Evolutionary conservation across 2,329 filamentous ascomycete species (phyloP).

Genomic region (Ophiostoma triangulosporum): DNA sequence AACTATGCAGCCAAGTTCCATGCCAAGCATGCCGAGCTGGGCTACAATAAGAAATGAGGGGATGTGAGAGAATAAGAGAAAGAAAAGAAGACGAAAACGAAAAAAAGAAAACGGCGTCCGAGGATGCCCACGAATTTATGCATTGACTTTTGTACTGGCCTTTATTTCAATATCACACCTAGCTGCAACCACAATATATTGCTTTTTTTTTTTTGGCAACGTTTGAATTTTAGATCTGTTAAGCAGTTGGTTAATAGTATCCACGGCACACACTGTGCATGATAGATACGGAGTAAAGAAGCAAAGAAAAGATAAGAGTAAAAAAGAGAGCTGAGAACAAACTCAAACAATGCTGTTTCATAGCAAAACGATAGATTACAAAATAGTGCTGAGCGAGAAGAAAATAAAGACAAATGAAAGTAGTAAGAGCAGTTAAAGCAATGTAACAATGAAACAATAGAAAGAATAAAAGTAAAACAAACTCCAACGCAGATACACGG

Average conservation of each 20-base stretch:
- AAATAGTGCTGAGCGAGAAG: not conserved
- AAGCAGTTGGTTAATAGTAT: too few relatives aligned
- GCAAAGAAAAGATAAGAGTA: not conserved
- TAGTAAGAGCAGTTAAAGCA: not conserved
- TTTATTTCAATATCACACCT: too few relatives aligned
- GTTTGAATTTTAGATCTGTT: too few relatives aligned
- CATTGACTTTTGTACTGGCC: too few relatives aligned
- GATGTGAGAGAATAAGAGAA: not conserved
- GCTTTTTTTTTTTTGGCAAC: too few relatives aligned
- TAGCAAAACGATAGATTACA: slow-evolving; percentile 9
- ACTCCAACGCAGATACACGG: not conserved
- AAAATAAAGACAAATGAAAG: not conserved
- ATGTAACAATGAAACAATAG: not conserved
- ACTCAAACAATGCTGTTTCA: too few relatives aligned
- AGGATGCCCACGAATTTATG: too few relatives aligned
- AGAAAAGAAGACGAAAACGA: not conserved
- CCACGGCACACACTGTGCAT: too few relatives aligned
- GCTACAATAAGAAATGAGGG: slow-evolving; percentile 23
- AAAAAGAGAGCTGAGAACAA: not conserved
- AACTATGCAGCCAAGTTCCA: slow-evolving; percentile 48
- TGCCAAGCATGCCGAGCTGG: slow-evolving; percentile 43
- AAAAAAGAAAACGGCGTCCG: too few relatives aligned
- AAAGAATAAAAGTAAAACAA: not conserved
- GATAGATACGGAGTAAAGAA: not conserved
- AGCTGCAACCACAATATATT: too few relatives aligned